Evolutionary conservation across 148 eudicot genomes (phyloP).

Genomic region (Rhododendron vialii): DNA sequence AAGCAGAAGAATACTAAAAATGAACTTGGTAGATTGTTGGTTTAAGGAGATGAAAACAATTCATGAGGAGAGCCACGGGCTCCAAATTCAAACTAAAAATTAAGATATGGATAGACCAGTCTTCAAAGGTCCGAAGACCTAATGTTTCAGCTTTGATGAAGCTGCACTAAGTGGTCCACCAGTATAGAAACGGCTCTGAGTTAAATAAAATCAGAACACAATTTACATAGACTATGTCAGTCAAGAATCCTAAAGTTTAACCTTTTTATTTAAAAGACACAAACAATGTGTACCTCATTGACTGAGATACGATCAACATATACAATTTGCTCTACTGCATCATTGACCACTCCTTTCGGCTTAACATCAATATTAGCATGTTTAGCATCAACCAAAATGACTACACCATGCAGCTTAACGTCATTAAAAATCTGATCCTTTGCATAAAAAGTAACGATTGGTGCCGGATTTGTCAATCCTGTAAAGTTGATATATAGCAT

Average conservation of each 20-base stretch:
- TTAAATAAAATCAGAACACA: neutral
- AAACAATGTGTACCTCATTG: slow-evolving; percentile 51
- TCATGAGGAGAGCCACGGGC: neutral
- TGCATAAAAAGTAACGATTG: slow-evolving; percentile 96
- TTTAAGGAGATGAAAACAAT: neutral
- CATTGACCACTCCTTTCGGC: slow-evolving; percentile 84
- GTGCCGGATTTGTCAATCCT: slow-evolving; percentile 97
- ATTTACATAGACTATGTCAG: too few relatives aligned
- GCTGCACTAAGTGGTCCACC: neutral
- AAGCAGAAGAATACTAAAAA: neutral
- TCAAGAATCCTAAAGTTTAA: too few relatives aligned
- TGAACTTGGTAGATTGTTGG: neutral
- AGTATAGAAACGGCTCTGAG: neutral
- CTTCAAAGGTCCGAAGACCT: neutral
- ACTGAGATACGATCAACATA: slow-evolving; percentile 81
- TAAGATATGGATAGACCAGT: neutral
- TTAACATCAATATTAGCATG: slow-evolving; percentile 72
- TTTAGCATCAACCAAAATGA: slow-evolving; percentile 93
- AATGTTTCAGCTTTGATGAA: neutral
- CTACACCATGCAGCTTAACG: slow-evolving; percentile 91
- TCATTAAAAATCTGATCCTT: slow-evolving; percentile 78
- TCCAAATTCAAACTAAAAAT: neutral
- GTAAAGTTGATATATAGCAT: slow-evolving; percentile 13
- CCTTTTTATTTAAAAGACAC: too few relatives aligned
- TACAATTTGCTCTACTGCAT: slow-evolving; percentile 80